These are phyloP conservation scores for Cicer judaicum DNA, from an alignment of 306 rosid genomes.

Conservation along the genomic window DNA sequence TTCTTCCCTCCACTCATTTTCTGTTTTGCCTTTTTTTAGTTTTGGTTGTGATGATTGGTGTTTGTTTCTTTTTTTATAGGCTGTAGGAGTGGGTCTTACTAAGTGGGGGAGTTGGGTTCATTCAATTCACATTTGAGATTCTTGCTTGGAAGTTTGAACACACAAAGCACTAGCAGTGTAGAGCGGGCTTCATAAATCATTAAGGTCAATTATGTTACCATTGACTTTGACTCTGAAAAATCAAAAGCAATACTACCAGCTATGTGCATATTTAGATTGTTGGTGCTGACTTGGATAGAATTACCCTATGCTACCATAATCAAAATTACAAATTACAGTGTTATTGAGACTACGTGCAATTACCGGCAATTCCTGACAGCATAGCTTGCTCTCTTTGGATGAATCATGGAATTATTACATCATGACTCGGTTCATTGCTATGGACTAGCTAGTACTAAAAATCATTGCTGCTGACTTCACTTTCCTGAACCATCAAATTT, in stretches of 20 bases:
- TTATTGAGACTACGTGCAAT: no score
- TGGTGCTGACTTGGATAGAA: no score
- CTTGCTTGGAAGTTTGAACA: background rate
- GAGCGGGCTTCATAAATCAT: background rate
- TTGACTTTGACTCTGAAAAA: slow-evolving; percentile 2
- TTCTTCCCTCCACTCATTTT: background rate
- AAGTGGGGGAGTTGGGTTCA: slow-evolving; percentile 11
- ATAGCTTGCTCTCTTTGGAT: background rate
- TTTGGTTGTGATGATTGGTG: background rate
- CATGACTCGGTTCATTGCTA: background rate
- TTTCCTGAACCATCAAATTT: background rate
- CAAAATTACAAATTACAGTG: background rate
- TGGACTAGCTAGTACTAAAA: no score
- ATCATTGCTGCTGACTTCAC: no score
- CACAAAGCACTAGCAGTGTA: background rate
- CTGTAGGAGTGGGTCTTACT: background rate
- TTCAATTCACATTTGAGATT: slow-evolving; percentile 15
- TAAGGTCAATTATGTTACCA: background rate
- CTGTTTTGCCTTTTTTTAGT: background rate
- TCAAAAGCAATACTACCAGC: no score
- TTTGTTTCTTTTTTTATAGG: background rate
- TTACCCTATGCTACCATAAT: no score
- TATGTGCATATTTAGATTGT: no score
- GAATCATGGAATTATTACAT: background rate
- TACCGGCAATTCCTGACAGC: background rate